Evolutionary conservation across 2,329 filamentous ascomycete genomes (phyloP).

Genomic region (Curvularia hawaiiensis): DNA sequence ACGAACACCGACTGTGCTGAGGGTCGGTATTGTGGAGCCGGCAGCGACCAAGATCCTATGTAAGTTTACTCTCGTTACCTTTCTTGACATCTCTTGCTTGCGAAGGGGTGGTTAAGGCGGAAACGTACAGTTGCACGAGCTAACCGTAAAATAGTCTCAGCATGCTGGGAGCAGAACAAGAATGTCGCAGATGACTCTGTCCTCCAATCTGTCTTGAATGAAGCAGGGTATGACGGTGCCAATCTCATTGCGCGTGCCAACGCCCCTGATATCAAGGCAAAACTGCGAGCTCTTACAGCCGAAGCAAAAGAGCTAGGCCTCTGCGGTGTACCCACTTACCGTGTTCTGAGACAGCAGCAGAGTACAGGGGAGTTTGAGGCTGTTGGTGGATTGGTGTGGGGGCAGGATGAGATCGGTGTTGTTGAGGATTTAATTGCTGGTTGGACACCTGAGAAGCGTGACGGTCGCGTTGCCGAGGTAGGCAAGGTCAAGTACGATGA

Average conservation of each 20-base stretch:
- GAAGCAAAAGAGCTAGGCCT: conserved; percentile 40
- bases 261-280: conserved; percentile 27
- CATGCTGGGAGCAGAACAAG: conserved; percentile 41
- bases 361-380: conserved; percentile 19
- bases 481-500: conserved; percentile 11
- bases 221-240: conserved; percentile 34
- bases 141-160: conserved; percentile 30
- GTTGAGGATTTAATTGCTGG: conserved; percentile 44
- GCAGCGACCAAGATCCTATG: conserved; percentile 29
- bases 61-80: conserved; percentile 15
- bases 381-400: conserved; percentile 39
- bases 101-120: not conserved
- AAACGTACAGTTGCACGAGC: not conserved
- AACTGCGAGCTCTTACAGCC: conserved; percentile 36
- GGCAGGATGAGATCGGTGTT: conserved; percentile 42
- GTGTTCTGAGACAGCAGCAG: conserved; percentile 25
- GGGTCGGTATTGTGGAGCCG: conserved; percentile 39
- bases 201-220: conserved; percentile 29
- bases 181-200: conserved; percentile 37
- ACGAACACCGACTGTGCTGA: conserved; percentile 40
- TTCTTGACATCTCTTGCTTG: not conserved
- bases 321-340: conserved; percentile 44
- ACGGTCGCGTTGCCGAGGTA: conserved; percentile 12
- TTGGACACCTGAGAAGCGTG: conserved; percentile 27
- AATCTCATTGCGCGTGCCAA: conserved; percentile 36